Base-by-base conservation (phyloP, 768 basidiomycete genomes). In the Roridomyces roridus region DNA sequence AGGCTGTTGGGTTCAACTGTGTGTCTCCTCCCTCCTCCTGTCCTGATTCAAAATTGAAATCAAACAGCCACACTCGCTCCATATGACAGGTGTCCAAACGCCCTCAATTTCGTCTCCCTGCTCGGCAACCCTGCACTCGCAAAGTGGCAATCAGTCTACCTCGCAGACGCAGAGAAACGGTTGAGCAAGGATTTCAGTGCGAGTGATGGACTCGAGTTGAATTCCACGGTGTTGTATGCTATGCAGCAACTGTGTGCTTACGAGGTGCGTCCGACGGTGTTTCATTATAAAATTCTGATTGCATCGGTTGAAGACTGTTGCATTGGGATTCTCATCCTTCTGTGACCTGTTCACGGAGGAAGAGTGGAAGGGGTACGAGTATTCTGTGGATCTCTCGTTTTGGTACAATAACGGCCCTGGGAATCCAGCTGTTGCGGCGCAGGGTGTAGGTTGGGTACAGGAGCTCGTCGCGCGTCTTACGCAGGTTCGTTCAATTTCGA, bases 361-460 rank as follows among this genome's bases (percentile, higher is more conserved):
- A 28, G 92, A 93, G 67, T 94, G 91, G 91, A 80, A 86, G 64
- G 86, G 86, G 0, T 92, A 84, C 66, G 85, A 88, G 62, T 92
- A 94, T 51, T 76, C 82, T 14, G 60, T 63, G 76, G 85, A 86
- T 58, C 65, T 86, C 6, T 64, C 65, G 48, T 85, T 85, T 70
- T 86, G 85, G 85, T 89, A 89, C 57, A 77, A 80, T 55, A 82
- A 79, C 36, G 84, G 85, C 18, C 91, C 87, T 51, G 92, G 92
- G 8, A 85, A 84, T 14, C 87, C 90, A 0, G 73, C 86, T 3
- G 79, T 82, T 1, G 80, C 83, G 37, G 82, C 83, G 9, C 81
- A 81, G 62, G 89, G 87, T 35, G 75, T 87, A 43, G 88, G 89
- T 12, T 89, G 84, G 60, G 70, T 90, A 35, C 83, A 90, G 64